phyloP scores from a whole-genome alignment of 352 stramenopile species.

The Phytophthora uliginosa region DNA sequence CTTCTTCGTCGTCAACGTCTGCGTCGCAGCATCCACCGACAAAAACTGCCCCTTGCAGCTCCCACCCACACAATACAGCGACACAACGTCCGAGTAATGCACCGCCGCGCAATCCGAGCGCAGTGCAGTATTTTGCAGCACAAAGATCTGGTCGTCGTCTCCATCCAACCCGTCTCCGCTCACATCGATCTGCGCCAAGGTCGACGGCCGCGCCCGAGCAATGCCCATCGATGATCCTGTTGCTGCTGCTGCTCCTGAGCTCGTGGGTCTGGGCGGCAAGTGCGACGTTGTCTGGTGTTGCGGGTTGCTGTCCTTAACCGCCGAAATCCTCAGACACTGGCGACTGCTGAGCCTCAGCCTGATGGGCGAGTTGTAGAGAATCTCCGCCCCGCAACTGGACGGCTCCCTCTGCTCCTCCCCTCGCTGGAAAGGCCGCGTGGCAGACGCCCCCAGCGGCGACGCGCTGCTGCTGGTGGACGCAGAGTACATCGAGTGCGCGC shows the following conservation, averaged over 20 bases:
- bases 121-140: conserved; percentile 79
- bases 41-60: conserved; percentile 80
- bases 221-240: conserved; percentile 24
- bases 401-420: conserved; percentile 59
- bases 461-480: conserved; percentile 14
- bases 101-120: conserved; percentile 75
- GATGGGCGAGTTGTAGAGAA: conserved; percentile 78
- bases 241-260: conserved; percentile 12
- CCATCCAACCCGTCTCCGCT: conserved; percentile 71
- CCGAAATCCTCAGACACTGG: conserved; percentile 69
- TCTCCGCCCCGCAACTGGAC: conserved; percentile 74
- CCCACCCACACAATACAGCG: conserved; percentile 78
- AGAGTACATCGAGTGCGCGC: conserved; percentile 19
- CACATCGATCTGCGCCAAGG: conserved; percentile 56
- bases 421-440: conserved; percentile 28
- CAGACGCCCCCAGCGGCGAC: conserved; percentile 19
- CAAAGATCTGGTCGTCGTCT: conserved; percentile 86
- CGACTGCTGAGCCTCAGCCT: conserved; percentile 79
- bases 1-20: conserved; percentile 75
- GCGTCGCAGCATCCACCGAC: conserved; percentile 68
- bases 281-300: conserved; percentile 20
- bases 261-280: conserved; percentile 40
- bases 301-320: conserved; percentile 18
- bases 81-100: conserved; percentile 81
- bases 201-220: conserved; percentile 24